Percentiles rank a stretch among this genome's conserved stretches.
phyloP scores from a whole-genome alignment of 2,329 filamentous ascomycete genomes.

The Aspergillus sp. region DNA sequence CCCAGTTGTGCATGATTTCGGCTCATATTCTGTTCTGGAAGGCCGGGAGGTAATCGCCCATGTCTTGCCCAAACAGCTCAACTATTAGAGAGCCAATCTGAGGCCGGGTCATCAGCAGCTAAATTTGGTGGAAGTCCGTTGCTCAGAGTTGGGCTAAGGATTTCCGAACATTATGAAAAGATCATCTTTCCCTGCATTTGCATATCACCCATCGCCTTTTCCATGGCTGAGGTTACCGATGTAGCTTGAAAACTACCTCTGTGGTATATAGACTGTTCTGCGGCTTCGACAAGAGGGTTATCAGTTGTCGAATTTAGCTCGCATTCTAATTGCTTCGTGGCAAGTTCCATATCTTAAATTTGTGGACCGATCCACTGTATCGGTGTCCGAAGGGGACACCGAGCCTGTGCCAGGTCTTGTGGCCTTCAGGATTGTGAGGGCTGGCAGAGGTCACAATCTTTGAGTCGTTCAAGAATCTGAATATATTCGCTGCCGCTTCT shows the following conservation, averaged over 20 bases:
- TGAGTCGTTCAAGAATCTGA: neutral
- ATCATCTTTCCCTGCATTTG: conserved; percentile 60
- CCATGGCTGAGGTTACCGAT: conserved; percentile 62
- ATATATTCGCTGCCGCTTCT: neutral
- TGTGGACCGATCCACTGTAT: conserved; percentile 67
- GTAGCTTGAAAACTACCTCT: conserved; percentile 68
- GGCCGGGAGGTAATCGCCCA: too few species aligned
- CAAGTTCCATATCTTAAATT: conserved; percentile 61
- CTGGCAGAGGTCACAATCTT: too few species aligned
- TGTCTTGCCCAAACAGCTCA: neutral
- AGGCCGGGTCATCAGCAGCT: neutral
- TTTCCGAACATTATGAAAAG: conserved; percentile 60
- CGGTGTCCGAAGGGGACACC: conserved; percentile 63
- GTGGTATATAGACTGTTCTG: conserved; percentile 56
- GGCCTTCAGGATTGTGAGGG: neutral
- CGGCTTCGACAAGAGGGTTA: conserved; percentile 28
- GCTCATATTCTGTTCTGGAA: neutral
- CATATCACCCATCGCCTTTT: conserved; percentile 53
- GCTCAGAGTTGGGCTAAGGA: conserved; percentile 59
- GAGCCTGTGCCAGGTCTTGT: conserved; percentile 51
- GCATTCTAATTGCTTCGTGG: conserved; percentile 46
- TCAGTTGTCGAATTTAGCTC: neutral
- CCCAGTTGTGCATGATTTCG: neutral
- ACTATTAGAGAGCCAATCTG: too few species aligned
- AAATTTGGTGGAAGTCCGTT: conserved; percentile 63